These are phyloP conservation scores for Dictyostelium intermedium DNA, from an alignment of 78 protist species.

Conservation along the genomic window DNA sequence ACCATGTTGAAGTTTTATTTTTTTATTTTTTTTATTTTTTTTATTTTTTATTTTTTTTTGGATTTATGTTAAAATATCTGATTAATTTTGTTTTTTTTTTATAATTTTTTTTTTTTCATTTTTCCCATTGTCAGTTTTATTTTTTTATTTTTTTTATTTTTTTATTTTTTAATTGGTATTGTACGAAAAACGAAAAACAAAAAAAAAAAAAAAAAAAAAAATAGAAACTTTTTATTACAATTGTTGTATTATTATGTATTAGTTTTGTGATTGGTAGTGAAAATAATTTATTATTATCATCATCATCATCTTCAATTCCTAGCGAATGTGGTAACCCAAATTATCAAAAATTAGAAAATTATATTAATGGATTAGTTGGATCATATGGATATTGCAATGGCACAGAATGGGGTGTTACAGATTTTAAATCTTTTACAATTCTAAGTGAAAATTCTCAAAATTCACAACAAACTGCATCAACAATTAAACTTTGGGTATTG, in stretches of 20 bases:
- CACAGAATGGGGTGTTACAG: slow-evolving; percentile 68
- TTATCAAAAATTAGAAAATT: background rate
- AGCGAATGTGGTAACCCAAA: slow-evolving; percentile 5
- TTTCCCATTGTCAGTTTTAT: background rate
- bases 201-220: background rate
- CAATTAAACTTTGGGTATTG: slow-evolving; percentile 55
- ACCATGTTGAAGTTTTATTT: background rate
- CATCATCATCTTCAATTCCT: background rate
- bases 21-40: too few species aligned
- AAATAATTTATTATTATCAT: background rate
- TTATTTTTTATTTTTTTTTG: too few species aligned
- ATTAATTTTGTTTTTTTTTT: background rate
- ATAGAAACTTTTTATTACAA: background rate
- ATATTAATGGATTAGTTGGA: slow-evolving; percentile 1
- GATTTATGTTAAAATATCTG: background rate
- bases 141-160: background rate
- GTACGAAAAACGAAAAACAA: background rate
- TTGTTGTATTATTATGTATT: background rate
- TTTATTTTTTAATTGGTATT: background rate
- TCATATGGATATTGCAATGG: slow-evolving; percentile 69
- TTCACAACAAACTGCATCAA: slow-evolving; percentile 63
- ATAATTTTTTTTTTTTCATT: background rate
- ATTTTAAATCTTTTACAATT: slow-evolving; percentile 2
- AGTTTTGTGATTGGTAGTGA: background rate
- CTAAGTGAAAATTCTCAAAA: background rate